Conservation (phyloP, 2,329 filamentous ascomycete species). For the Phialocephala sp. region DNA sequence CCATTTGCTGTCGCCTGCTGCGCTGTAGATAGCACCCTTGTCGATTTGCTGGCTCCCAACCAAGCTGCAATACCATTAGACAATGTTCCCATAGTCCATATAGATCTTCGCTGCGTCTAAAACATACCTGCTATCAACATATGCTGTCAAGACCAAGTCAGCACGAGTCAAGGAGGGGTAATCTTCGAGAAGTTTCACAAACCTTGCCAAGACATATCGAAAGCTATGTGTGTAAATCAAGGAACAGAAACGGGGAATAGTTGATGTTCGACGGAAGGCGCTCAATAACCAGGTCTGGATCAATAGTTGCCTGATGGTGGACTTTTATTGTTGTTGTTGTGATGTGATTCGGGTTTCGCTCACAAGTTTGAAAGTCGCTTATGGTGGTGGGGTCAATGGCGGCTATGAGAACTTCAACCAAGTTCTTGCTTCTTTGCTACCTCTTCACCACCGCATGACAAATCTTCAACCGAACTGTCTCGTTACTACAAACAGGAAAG, state of each 20-base stretch:
- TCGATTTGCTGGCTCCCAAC: slow-evolving; percentile 80
- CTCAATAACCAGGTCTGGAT: slow-evolving; percentile 17
- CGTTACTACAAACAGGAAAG: not conserved
- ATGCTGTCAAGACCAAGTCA: slow-evolving; percentile 50
- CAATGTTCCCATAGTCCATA: not conserved
- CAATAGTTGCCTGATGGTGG: slow-evolving; percentile 26
- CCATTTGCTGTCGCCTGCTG: slow-evolving; percentile 81
- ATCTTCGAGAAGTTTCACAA: slow-evolving; percentile 40
- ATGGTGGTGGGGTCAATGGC: slow-evolving; percentile 16
- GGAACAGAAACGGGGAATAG: slow-evolving; percentile 17
- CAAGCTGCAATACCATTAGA: slow-evolving; percentile 62
- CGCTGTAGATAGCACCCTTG: slow-evolving; percentile 84
- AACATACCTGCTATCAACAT: slow-evolving; percentile 65
- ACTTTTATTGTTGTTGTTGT: slow-evolving; percentile 25
- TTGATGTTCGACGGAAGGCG: slow-evolving; percentile 8
- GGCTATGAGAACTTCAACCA: slow-evolving; percentile 1
- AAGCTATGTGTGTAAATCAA: slow-evolving; percentile 23
- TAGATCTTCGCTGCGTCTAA: not conserved
- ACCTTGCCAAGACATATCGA: slow-evolving; percentile 80
- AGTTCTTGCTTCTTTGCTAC: not conserved
- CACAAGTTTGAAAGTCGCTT: slow-evolving; percentile 7
- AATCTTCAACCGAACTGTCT: not conserved
- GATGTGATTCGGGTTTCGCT: slow-evolving; percentile 10
- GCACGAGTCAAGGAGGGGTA: slow-evolving; percentile 39
- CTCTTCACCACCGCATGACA: not conserved